These are phyloP conservation scores for Drechslerella dactyloides DNA, from an alignment of 2,329 filamentous ascomycete genomes.

Conservation along the genomic window DNA sequence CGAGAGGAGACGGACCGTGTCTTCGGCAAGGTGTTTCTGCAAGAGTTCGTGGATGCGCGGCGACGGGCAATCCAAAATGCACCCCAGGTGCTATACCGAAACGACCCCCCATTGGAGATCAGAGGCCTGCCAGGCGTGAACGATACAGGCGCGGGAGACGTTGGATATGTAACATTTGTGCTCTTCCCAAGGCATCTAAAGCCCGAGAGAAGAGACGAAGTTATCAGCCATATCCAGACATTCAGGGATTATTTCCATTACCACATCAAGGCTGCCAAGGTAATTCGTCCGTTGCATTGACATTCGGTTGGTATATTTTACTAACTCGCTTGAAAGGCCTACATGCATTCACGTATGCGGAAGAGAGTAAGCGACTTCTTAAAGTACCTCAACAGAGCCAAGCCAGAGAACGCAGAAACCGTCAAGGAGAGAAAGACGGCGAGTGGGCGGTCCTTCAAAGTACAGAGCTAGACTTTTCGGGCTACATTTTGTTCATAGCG, in stretches of 20 bases:
- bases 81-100: constrained; percentile 93
- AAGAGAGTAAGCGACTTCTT: constrained; percentile 97
- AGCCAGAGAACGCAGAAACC: constrained; percentile 88
- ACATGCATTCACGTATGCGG: constrained; percentile 98
- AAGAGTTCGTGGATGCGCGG: constrained; percentile 97
- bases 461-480: constrained; percentile 28
- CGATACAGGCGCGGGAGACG: constrained; percentile 74
- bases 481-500: not conserved
- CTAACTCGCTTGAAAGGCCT: constrained; percentile 66
- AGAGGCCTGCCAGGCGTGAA: constrained; percentile 84
- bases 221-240: constrained; percentile 98
- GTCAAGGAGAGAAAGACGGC: constrained; percentile 86
- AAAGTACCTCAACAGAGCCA: constrained; percentile 93
- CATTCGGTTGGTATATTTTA: not conserved
- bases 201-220: constrained; percentile 85
- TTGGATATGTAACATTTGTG: constrained; percentile 98
- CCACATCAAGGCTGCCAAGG: constrained; percentile 98
- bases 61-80: constrained; percentile 96
- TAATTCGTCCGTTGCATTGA: constrained; percentile 56
- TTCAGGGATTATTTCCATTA: constrained; percentile 99
- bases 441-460: constrained; percentile 83
- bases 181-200: constrained; percentile 95
- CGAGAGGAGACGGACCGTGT: constrained; percentile 96
- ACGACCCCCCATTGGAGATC: constrained; percentile 89
- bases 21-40: constrained; percentile 96